Conservation (phyloP, 192 early-diverging fungal genomes). For the Diversispora eburnea region DNA sequence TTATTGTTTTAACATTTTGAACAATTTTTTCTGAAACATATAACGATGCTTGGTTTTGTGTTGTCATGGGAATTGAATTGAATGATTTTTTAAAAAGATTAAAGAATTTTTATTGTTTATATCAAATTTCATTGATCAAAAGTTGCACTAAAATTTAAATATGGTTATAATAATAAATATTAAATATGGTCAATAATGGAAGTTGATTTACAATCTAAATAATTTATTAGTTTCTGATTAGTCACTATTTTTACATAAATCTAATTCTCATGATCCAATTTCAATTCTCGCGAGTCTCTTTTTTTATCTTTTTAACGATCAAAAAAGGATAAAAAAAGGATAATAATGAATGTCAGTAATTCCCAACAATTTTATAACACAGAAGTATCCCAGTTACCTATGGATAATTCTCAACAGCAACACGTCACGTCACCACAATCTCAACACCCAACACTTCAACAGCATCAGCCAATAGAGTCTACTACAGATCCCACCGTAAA, state of each 20-base stretch:
- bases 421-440: background rate
- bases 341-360: background rate
- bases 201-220: too few relatives aligned
- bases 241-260: too few relatives aligned
- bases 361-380: background rate
- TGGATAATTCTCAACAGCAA: background rate
- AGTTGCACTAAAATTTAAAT: too few relatives aligned
- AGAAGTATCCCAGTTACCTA: background rate
- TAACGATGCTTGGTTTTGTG: constrained; percentile 28
- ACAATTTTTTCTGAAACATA: constrained; percentile 51
- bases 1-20: constrained; percentile 60
- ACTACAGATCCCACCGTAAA: background rate
- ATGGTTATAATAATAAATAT: too few relatives aligned
- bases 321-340: too few relatives aligned
- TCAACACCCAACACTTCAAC: background rate
- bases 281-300: background rate
- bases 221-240: too few relatives aligned
- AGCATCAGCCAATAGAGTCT: background rate
- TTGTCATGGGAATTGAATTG: background rate
- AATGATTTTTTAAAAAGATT: background rate
- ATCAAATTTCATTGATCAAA: too few relatives aligned
- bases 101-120: too few relatives aligned
- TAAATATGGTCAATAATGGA: too few relatives aligned
- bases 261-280: too few relatives aligned
- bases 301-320: background rate